These are phyloP conservation scores for Sinapis alba DNA, from an alignment of 441 rosid genomes.

Conservation along the genomic window DNA sequence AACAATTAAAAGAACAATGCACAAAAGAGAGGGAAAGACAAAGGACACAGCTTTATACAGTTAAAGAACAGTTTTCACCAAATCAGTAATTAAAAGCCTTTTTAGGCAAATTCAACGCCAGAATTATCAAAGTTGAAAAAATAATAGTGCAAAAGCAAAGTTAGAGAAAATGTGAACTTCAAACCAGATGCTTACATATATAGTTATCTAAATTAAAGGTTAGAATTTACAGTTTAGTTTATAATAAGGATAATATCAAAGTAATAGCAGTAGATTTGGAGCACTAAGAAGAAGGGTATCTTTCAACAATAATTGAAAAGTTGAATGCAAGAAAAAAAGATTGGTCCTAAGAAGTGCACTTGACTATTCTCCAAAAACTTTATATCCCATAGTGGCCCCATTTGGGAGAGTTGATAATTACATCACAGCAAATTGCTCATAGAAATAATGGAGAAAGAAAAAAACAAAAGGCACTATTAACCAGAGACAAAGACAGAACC, in stretches of 20 bases:
- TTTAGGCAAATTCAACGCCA: conserved; percentile 30
- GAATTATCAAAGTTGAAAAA: conserved; percentile 19
- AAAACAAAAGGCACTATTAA: conserved; percentile 44
- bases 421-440: conserved; percentile 40
- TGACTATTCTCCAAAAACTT: conserved; percentile 50
- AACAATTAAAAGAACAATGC: conserved; percentile 35
- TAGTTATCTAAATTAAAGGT: neutral
- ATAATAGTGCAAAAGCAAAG: conserved; percentile 23
- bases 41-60: conserved; percentile 35
- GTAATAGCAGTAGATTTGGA: conserved; percentile 16
- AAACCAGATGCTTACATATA: neutral
- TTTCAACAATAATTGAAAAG: conserved; percentile 52
- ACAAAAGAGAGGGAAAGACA: conserved; percentile 35
- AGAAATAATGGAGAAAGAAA: conserved; percentile 10
- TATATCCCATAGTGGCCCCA: conserved; percentile 48
- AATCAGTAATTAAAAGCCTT: conserved; percentile 22
- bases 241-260: conserved; percentile 19
- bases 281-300: conserved; percentile 28
- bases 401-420: conserved; percentile 55
- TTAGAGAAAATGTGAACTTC: conserved; percentile 13
- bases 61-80: conserved; percentile 38
- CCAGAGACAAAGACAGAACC: conserved; percentile 31
- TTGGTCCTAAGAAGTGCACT: conserved; percentile 64
- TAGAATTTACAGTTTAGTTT: neutral
- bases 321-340: conserved; percentile 42